Conservation (phyloP, 2,329 filamentous ascomycete species). For the Fusarium veterinarium region DNA sequence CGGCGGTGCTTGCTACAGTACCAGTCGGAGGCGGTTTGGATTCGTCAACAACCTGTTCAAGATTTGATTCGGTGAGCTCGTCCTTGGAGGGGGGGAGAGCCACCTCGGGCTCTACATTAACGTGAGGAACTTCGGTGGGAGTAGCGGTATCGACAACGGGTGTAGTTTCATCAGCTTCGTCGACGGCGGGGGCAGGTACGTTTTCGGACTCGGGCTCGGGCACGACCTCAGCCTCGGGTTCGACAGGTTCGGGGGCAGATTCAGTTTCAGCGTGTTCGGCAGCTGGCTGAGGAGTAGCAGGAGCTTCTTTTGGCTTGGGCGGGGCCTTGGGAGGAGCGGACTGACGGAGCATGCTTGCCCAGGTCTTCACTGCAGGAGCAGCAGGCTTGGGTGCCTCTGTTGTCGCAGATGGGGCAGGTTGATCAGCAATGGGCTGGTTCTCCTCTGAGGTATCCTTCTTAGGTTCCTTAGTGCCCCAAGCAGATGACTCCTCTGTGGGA, state of each 20-base stretch:
- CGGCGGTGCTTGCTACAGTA: conserved; percentile 88
- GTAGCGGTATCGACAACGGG: conserved; percentile 49
- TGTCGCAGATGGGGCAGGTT: conserved; percentile 47
- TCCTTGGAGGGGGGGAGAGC: conserved; percentile 78
- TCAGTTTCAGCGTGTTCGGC: conserved; percentile 51
- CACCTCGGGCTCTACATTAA: conserved; percentile 50
- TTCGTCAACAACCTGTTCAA: conserved; percentile 87
- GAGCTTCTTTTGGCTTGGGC: conserved; percentile 64
- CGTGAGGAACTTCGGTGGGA: conserved; percentile 35
- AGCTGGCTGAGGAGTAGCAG: conserved; percentile 57
- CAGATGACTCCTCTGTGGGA: conserved; percentile 75
- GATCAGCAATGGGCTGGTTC: conserved; percentile 48
- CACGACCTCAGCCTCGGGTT: conserved; percentile 51
- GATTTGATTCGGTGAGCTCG: conserved; percentile 89
- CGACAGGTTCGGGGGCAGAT: conserved; percentile 49
- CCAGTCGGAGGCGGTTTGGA: conserved; percentile 82
- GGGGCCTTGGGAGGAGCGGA: conserved; percentile 68
- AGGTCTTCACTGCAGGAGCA: conserved; percentile 66
- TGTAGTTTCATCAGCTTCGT: conserved; percentile 41
- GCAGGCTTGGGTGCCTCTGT: conserved; percentile 54
- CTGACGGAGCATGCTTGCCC: conserved; percentile 80
- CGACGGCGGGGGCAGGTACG: conserved; percentile 47
- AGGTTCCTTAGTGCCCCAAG: conserved; percentile 58
- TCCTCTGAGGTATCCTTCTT: conserved; percentile 50
- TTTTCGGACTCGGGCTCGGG: conserved; percentile 48